These are phyloP conservation scores for Leptoxyphium fumago DNA, from an alignment of 2,329 filamentous ascomycete species.

Conservation along the genomic window DNA sequence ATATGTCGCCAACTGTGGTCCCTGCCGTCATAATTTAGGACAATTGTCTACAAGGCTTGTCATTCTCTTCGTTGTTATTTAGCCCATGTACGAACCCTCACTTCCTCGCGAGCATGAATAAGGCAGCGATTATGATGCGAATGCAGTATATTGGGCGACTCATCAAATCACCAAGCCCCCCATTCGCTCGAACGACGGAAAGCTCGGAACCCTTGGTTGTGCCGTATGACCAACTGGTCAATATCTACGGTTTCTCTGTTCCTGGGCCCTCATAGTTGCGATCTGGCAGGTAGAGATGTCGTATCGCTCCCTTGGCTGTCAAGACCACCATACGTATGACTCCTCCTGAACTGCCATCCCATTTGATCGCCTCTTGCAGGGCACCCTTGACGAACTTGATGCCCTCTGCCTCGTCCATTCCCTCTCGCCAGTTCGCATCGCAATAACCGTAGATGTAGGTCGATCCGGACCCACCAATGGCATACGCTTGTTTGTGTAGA, in stretches of 20 bases:
- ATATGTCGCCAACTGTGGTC: too few species aligned
- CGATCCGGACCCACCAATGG: conserved; percentile 90
- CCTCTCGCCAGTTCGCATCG: conserved; percentile 88
- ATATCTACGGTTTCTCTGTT: conserved; percentile 22
- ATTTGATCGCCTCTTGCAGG: conserved; percentile 90
- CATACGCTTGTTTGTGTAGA: conserved; percentile 90
- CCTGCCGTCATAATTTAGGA: too few species aligned
- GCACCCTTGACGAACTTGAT: conserved; percentile 86
- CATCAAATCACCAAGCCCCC: too few species aligned
- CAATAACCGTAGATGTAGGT: conserved; percentile 99
- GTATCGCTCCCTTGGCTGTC: conserved; percentile 74
- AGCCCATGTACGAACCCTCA: too few species aligned
- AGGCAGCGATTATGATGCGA: too few species aligned
- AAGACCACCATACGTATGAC: conserved; percentile 97
- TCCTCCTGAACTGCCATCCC: conserved; percentile 96
- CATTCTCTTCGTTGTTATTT: too few species aligned
- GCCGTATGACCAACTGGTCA: neutral
- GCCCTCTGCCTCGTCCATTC: conserved; percentile 84
- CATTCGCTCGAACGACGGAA: too few species aligned
- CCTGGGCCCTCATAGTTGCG: conserved; percentile 68
- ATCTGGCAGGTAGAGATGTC: conserved; percentile 92
- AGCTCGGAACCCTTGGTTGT: too few species aligned
- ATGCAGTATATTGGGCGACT: too few species aligned
- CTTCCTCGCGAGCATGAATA: too few species aligned
- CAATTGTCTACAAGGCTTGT: too few species aligned